Percentiles rank a stretch among this genome's conserved stretches.
Evolutionary conservation across 176 grass and related monocot genomes (phyloP).

Genomic region (Cenchrus purpureus): DNA sequence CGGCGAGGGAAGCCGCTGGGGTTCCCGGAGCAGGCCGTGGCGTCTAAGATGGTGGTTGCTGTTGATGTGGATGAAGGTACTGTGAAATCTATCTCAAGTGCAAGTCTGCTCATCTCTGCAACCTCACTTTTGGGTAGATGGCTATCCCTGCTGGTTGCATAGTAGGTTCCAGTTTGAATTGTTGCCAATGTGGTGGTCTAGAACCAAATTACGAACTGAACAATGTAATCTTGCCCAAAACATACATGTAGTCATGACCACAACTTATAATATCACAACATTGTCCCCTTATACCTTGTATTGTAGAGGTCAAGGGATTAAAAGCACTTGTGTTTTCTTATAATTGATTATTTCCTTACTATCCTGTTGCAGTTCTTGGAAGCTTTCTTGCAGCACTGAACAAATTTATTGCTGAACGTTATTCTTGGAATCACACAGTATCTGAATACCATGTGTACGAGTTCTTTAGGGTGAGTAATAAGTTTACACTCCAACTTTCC

Average conservation of each 20-base stretch:
- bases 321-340: neutral
- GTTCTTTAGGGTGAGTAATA: constrained; percentile 77
- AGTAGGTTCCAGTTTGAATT: constrained; percentile 1
- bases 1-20: constrained; percentile 55
- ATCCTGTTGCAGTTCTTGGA: constrained; percentile 75
- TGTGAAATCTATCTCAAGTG: neutral
- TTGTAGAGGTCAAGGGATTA: constrained; percentile 5
- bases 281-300: neutral
- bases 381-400: constrained; percentile 94
- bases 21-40: constrained; percentile 37
- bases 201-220: neutral
- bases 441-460: constrained; percentile 97
- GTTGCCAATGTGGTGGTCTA: neutral
- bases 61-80: constrained; percentile 99
- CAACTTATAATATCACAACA: neutral
- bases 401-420: constrained; percentile 90
- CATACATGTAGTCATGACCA: neutral
- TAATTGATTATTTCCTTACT: neutral
- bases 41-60: constrained; percentile 82
- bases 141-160: neutral
- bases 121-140: neutral
- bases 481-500: neutral
- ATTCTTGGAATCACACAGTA: constrained; percentile 83
- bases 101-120: neutral
- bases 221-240: neutral